These are phyloP conservation scores for Leccinum laetum DNA, from an alignment of 1,284 basidiomycete genomes.

Conservation along the genomic window DNA sequence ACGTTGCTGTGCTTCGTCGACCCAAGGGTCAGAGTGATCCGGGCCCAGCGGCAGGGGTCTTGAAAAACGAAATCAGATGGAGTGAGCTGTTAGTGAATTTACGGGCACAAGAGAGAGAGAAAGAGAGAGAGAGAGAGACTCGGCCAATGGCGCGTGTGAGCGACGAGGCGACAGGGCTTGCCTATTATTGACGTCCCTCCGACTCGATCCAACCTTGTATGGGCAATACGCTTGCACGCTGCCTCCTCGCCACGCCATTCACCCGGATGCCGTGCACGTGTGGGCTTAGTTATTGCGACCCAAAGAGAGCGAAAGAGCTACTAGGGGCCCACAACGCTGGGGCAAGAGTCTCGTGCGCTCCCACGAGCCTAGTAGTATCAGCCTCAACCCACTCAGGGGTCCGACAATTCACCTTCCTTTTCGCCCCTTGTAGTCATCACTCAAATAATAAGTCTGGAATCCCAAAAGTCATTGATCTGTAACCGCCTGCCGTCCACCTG, in stretches of 20 bases:
- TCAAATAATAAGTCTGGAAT: constrained; percentile 32
- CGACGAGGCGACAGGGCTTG: constrained; percentile 23
- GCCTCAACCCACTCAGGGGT: constrained; percentile 34
- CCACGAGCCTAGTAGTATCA: constrained; percentile 24
- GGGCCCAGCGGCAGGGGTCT: not conserved
- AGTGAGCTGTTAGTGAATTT: not conserved
- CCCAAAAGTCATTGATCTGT: constrained; percentile 32
- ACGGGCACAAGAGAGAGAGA: not conserved
- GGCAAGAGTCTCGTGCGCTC: constrained; percentile 19
- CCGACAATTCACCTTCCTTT: constrained; percentile 23
- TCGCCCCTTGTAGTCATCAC: constrained; percentile 23
- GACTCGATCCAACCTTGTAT: constrained; percentile 13
- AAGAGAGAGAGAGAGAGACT: not conserved
- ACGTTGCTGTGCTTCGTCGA: not conserved
- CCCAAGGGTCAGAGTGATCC: not conserved
- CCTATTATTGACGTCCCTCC: constrained; percentile 1
- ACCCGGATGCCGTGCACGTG: constrained; percentile 4
- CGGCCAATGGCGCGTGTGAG: constrained; percentile 23
- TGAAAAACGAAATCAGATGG: not conserved
- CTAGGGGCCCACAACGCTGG: not conserved
- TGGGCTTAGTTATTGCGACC: constrained; percentile 4
- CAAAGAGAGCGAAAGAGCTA: not conserved
- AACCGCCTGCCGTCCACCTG: constrained; percentile 31
- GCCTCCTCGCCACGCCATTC: constrained; percentile 9
- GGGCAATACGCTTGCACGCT: constrained; percentile 9